These are phyloP conservation scores for Euphrasia confusa DNA, from an alignment of 257 asterid genomes.

Conservation along the genomic window DNA sequence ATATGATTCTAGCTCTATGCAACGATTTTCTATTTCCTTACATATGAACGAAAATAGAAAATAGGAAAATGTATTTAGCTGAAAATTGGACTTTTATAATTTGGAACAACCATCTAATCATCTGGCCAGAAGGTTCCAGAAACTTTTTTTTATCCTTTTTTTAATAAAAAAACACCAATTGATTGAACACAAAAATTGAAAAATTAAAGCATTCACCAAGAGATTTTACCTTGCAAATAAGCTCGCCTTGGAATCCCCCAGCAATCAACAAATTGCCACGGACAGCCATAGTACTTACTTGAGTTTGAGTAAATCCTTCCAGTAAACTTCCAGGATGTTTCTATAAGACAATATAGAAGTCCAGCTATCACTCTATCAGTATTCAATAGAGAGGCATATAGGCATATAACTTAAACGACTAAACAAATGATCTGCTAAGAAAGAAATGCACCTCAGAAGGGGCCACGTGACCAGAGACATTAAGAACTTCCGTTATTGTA, in stretches of 20 bases:
- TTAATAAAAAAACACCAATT: neutral
- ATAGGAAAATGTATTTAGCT: neutral
- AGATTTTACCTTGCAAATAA: conserved; percentile 10
- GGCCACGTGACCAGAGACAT: neutral
- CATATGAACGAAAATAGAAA: neutral
- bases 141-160: neutral
- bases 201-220: neutral
- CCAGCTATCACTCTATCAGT: conserved; percentile 12
- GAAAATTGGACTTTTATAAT: neutral
- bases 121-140: neutral
- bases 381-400: conserved; percentile 1
- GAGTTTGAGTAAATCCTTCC: conserved; percentile 4
- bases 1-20: neutral
- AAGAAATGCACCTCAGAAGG: conserved; percentile 1
- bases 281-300: neutral
- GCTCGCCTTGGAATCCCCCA: neutral
- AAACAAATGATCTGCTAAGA: neutral
- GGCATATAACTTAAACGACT: conserved; percentile 6
- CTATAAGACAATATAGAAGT: conserved; percentile 14
- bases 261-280: neutral
- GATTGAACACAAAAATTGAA: neutral
- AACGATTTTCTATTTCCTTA: conserved; percentile 10
- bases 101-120: neutral
- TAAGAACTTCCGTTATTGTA: neutral
- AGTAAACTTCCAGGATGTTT: neutral